Conservation (phyloP, 2,329 filamentous ascomycete genomes). For the Paecilomyces formosus region DNA sequence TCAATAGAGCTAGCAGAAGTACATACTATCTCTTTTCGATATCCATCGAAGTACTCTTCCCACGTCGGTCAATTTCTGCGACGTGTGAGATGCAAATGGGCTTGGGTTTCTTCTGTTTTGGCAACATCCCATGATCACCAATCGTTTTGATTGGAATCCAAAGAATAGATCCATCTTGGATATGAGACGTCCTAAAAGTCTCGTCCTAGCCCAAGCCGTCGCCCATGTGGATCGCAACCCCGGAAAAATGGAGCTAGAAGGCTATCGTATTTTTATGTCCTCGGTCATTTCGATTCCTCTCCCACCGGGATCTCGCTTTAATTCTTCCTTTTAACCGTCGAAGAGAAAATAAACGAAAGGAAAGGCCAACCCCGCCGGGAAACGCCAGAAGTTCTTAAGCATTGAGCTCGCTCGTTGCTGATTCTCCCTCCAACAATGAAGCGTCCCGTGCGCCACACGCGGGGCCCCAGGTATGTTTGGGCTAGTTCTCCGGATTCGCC, state of each 20-base stretch:
- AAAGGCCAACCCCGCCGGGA: neutral
- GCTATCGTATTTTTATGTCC: neutral
- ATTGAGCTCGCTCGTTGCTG: neutral
- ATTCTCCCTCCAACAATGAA: neutral
- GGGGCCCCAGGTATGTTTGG: neutral
- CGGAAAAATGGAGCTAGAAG: neutral
- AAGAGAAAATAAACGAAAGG: neutral
- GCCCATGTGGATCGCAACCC: neutral
- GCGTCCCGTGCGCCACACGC: neutral
- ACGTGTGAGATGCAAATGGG: neutral
- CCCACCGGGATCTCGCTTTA: neutral
- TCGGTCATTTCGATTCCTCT: neutral
- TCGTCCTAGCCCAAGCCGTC: neutral
- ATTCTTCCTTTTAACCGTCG: neutral
- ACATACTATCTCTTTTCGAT: no score
- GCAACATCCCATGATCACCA: neutral
- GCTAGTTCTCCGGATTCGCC: neutral
- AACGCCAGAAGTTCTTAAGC: neutral
- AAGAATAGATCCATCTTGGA: neutral
- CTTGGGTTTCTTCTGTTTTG: neutral
- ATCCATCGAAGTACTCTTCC: neutral
- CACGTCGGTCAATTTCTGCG: neutral
- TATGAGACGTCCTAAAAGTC: neutral
- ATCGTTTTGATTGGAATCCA: neutral
- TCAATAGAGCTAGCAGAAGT: no score